These are phyloP conservation scores for Mycena galopus DNA, from an alignment of 768 basidiomycete species.

Conservation along the genomic window DNA sequence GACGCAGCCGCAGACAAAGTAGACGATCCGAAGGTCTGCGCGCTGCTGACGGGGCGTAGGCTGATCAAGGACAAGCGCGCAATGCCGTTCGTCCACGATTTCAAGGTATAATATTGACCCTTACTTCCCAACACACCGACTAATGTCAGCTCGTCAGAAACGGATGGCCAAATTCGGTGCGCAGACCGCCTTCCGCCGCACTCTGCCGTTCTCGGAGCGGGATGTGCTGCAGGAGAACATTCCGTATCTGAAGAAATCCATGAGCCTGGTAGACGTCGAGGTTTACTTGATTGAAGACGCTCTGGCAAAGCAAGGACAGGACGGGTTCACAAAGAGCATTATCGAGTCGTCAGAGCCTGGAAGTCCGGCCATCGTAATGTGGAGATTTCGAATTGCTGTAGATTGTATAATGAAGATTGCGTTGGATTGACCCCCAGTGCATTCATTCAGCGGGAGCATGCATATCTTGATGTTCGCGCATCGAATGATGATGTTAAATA, in stretches of 20 bases:
- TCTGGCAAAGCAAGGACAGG: slow-evolving; percentile 59
- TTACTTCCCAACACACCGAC: neutral
- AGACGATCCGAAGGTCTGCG: slow-evolving; percentile 85
- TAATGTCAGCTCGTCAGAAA: slow-evolving; percentile 65
- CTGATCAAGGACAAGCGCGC: slow-evolving; percentile 95
- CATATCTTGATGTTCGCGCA: too few relatives aligned
- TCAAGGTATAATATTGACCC: slow-evolving; percentile 76
- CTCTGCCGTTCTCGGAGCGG: slow-evolving; percentile 86
- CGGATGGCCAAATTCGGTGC: slow-evolving; percentile 84
- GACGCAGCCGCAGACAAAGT: slow-evolving; percentile 69
- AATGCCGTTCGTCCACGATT: slow-evolving; percentile 94
- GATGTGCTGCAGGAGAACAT: slow-evolving; percentile 77
- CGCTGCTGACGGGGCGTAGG: slow-evolving; percentile 74
- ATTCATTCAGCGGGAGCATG: too few relatives aligned
- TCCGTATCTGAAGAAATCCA: slow-evolving; percentile 85
- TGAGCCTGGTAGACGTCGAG: slow-evolving; percentile 79
- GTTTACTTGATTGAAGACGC: slow-evolving; percentile 80
- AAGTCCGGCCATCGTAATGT: slow-evolving; percentile 83
- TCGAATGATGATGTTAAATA: neutral
- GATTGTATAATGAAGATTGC: too few relatives aligned
- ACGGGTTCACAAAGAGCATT: slow-evolving; percentile 74
- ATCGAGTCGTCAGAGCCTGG: slow-evolving; percentile 93
- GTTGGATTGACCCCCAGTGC: too few relatives aligned
- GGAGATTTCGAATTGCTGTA: too few relatives aligned
- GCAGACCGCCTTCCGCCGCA: slow-evolving; percentile 83